Evolutionary conservation across 1,284 basidiomycete species (phyloP).

Genomic region (Amylostereum areolatum): DNA sequence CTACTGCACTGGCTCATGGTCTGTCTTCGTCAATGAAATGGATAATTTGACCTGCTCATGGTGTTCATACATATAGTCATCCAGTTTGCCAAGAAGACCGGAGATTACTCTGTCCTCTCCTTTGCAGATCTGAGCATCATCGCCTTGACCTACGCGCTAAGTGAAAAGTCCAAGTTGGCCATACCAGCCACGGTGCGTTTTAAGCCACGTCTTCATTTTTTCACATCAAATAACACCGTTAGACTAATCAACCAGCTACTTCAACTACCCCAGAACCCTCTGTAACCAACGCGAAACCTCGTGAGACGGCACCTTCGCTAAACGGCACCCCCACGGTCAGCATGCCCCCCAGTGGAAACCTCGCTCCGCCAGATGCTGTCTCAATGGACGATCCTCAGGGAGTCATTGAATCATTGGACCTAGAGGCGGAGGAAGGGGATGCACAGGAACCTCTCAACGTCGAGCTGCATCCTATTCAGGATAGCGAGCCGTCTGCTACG

Average conservation of each 20-base stretch:
- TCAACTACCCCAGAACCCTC: no score
- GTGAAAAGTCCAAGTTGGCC: slow-evolving; percentile 36
- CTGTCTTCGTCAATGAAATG: slow-evolving; percentile 17
- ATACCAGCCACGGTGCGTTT: background rate
- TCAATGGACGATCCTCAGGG: background rate
- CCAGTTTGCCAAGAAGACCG: slow-evolving; percentile 91
- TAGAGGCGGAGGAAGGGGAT: background rate
- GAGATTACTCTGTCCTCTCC: slow-evolving; percentile 93
- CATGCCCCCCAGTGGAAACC: no score
- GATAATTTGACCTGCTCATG: no score
- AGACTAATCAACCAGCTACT: no score
- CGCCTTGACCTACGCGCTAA: slow-evolving; percentile 82
- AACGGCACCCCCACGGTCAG: no score
- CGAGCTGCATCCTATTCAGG: slow-evolving; percentile 35
- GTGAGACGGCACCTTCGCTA: no score
- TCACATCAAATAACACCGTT: no score
- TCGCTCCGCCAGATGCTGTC: no score
- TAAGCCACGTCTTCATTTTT: no score
- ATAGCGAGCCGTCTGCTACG: slow-evolving; percentile 4
- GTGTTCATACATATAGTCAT: slow-evolving; percentile 51
- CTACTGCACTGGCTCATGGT: slow-evolving; percentile 76
- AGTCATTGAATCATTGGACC: background rate
- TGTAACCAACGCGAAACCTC: no score
- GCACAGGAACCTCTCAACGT: slow-evolving; percentile 38
- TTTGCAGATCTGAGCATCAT: slow-evolving; percentile 88